These are phyloP conservation scores for Phytophthora sansomeana DNA, from an alignment of 352 stramenopile species.

Conservation along the genomic window DNA sequence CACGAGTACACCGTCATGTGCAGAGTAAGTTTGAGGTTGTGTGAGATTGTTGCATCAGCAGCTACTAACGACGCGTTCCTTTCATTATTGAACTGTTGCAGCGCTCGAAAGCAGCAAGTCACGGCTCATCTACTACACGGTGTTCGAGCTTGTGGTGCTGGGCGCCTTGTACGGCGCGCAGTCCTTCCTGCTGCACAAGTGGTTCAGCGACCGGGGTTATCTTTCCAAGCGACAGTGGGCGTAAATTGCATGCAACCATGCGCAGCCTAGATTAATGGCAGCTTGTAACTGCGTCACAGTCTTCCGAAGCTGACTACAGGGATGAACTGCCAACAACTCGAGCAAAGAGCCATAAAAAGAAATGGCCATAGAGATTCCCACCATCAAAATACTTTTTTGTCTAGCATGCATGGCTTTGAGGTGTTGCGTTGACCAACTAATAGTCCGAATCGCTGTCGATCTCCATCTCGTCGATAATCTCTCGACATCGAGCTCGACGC, in stretches of 20 bases:
- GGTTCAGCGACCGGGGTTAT: slow-evolving; percentile 81
- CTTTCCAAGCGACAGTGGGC: slow-evolving; percentile 79
- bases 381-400: slow-evolving; percentile 32
- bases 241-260: slow-evolving; percentile 30
- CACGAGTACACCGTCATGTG: slow-evolving; percentile 71
- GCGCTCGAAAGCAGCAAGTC: slow-evolving; percentile 81
- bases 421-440: slow-evolving; percentile 14
- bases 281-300: slow-evolving; percentile 7
- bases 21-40: slow-evolving; percentile 57
- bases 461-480: slow-evolving; percentile 52
- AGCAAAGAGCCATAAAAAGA: slow-evolving; percentile 19
- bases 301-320: slow-evolving; percentile 12
- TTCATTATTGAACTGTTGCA: slow-evolving; percentile 23
- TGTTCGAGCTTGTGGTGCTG: slow-evolving; percentile 70
- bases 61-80: slow-evolving; percentile 9
- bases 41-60: neutral
- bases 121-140: slow-evolving; percentile 83
- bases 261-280: slow-evolving; percentile 6
- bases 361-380: slow-evolving; percentile 31
- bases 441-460: slow-evolving; percentile 22
- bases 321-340: slow-evolving; percentile 14
- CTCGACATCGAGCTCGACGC: slow-evolving; percentile 30
- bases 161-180: slow-evolving; percentile 77
- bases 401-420: neutral
- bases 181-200: slow-evolving; percentile 86